Base-by-base conservation (phyloP, 305 asterid species). In the Solanum hybrid region DNA sequence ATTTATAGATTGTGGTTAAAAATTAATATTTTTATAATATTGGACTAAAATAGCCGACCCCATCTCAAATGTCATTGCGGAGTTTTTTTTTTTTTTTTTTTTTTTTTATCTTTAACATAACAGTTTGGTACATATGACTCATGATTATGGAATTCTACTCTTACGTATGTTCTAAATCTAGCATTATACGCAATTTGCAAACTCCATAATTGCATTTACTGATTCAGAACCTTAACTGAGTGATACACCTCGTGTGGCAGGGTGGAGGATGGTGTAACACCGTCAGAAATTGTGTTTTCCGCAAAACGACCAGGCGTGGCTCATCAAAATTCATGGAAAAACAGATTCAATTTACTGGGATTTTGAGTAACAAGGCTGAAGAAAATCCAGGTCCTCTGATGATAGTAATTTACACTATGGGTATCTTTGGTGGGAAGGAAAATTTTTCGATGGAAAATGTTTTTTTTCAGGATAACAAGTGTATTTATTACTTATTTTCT, bases 221-320 rank as follows among this genome's bases (percentile, higher is more conserved):
- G 32, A 69, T 88, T 38, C 35, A 26, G 31, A 86, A 51, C 42
- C 90, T 79, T 79, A 80, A 56, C 38, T 36, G 81, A 87, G 26
- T 89, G 90, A 66, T 29, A 13, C 79, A 73, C 64, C 69, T 87
- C 77, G 72, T 89, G 51, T 88, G 91, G 73, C 91, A 94, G 96
- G 96, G 96, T 24, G 96, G 96, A 88, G 96, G 96, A 51, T 94
- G 96, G 96, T 94, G 96, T 92, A 94, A 93, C 90, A 92, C 88
- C 88, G 89, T 93, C 46, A 91, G 95, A 71, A 34, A 91, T 36
- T 94, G 96, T 72, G 92, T 92, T 89, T 94, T 89, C 91, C 94
- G 95, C 87, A 94, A 93, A 85, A 94, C 27, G 79, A 93, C 95
- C 8, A 93, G 92, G 1, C 94, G 94, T 51, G 97, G 96, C 42